Evolutionary conservation across 2,329 filamentous ascomycete species (phyloP).

Genomic region (Aureobasidium sp.): DNA sequence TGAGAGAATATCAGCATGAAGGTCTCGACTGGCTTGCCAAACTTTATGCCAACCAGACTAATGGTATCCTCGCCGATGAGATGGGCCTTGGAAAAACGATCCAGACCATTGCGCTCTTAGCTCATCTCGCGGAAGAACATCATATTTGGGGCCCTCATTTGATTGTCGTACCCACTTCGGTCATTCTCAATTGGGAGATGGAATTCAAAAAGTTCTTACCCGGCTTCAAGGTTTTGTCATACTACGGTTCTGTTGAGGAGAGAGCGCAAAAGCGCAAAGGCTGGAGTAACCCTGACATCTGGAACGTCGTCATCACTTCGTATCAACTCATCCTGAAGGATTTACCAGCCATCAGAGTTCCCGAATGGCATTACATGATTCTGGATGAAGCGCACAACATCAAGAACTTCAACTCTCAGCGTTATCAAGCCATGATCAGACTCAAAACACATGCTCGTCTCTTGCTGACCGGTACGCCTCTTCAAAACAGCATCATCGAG

Average conservation of each 20-base stretch:
- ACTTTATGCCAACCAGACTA: conserved; percentile 84
- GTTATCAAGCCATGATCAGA: conserved; percentile 90
- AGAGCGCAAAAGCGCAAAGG: conserved; percentile 83
- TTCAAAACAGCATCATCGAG: conserved; percentile 95
- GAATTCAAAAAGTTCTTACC: conserved; percentile 99
- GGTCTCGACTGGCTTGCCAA: conserved; percentile 96
- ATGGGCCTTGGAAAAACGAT: conserved; percentile 99
- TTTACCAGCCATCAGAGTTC: conserved; percentile 84
- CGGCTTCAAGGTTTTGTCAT: conserved; percentile 94
- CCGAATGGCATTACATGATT: conserved; percentile 96
- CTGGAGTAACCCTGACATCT: conserved; percentile 67
- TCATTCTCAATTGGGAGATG: conserved; percentile 99
- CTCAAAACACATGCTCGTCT: conserved; percentile 87
- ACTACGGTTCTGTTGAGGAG: conserved; percentile 92
- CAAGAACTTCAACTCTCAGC: conserved; percentile 97
- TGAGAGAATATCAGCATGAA: conserved; percentile 93
- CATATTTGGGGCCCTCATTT: conserved; percentile 94
- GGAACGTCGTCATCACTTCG: conserved; percentile 96
- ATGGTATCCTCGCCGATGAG: conserved; percentile 93
- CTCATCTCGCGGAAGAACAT: conserved; percentile 83
- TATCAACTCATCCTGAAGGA: conserved; percentile 96
- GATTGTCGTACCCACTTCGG: conserved; percentile 92
- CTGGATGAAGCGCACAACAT: conserved; percentile 98
- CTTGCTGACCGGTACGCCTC: conserved; percentile 83
- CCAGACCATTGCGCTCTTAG: conserved; percentile 89